These are phyloP conservation scores for Leccinum huronense DNA, from an alignment of 1,284 basidiomycete genomes.

Conservation along the genomic window DNA sequence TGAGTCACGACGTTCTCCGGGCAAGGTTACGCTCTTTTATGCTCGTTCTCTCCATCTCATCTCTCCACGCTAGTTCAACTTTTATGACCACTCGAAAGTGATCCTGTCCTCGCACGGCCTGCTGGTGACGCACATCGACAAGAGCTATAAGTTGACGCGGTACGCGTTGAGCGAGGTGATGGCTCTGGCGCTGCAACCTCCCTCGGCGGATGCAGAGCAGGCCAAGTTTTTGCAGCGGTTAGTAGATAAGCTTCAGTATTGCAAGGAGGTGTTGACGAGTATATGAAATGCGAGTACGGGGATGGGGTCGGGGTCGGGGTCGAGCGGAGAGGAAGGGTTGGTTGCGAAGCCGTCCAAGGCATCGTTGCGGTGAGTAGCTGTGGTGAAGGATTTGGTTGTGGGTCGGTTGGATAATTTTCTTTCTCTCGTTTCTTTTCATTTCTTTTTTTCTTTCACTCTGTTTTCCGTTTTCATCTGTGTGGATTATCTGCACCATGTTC, in stretches of 20 bases:
- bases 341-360: constrained; percentile 20
- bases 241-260: constrained; percentile 78
- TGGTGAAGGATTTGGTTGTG: not conserved
- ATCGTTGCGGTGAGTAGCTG: constrained; percentile 17
- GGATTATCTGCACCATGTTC: not conserved
- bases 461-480: not conserved
- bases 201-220: constrained; percentile 47
- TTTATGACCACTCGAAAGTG: constrained; percentile 96
- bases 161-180: constrained; percentile 79
- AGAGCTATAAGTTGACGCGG: constrained; percentile 75
- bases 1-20: constrained; percentile 92
- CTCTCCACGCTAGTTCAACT: constrained; percentile 79
- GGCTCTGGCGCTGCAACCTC: constrained; percentile 47
- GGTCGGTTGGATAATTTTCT: not conserved
- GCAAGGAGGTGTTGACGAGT: constrained; percentile 71
- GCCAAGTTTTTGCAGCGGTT: constrained; percentile 62
- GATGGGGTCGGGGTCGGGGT: not conserved
- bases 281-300: constrained; percentile 48
- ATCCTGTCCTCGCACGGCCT: constrained; percentile 82
- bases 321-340: constrained; percentile 15
- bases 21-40: constrained; percentile 41
- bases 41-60: constrained; percentile 1
- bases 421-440: not conserved
- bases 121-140: constrained; percentile 86
- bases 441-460: not conserved